A percentile compares a stretch with the other conserved stretches of the same genome.
Evolutionary conservation across 2,329 filamentous ascomycete genomes (phyloP).

Genomic region (Xylaria polymorpha): DNA sequence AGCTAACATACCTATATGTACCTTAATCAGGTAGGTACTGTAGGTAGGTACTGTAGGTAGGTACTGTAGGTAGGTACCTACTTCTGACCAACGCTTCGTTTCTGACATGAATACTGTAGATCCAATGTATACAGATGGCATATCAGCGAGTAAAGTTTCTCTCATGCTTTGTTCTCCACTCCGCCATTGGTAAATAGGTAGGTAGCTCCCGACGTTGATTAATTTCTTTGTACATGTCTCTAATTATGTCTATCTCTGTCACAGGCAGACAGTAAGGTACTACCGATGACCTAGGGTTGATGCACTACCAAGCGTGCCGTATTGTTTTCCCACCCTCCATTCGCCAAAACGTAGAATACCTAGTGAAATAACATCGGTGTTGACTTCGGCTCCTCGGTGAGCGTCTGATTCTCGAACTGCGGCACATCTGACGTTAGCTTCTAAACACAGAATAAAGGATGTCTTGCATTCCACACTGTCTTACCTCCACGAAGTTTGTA

Average conservation of each 20-base stretch:
- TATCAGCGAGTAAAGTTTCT: slow-evolving; percentile 6
- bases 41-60: too few species aligned
- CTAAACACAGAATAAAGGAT: background rate
- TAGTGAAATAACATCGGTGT: slow-evolving; percentile 46
- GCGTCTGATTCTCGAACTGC: slow-evolving; percentile 47
- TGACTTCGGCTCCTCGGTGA: slow-evolving; percentile 40
- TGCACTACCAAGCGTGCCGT: background rate
- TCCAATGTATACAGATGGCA: background rate
- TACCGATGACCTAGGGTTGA: background rate
- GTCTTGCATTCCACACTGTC: slow-evolving; percentile 4
- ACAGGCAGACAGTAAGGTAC: slow-evolving; percentile 7
- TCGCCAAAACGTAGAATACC: slow-evolving; percentile 21
- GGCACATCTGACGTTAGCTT: slow-evolving; percentile 37
- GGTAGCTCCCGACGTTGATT: slow-evolving; percentile 11
- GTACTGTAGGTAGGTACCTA: background rate
- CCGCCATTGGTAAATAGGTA: background rate
- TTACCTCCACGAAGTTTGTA: slow-evolving; percentile 87
- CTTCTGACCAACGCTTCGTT: background rate
- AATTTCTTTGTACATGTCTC: slow-evolving; percentile 17
- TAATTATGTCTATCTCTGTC: slow-evolving; percentile 19
- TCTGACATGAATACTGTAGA: background rate
- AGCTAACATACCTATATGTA: too few species aligned
- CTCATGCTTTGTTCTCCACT: slow-evolving; percentile 1
- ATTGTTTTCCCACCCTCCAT: background rate
- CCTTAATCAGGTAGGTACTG: too few species aligned